These are phyloP conservation scores for Juncus effusus DNA, from an alignment of 176 grass and related monocot species.

Conservation along the genomic window DNA sequence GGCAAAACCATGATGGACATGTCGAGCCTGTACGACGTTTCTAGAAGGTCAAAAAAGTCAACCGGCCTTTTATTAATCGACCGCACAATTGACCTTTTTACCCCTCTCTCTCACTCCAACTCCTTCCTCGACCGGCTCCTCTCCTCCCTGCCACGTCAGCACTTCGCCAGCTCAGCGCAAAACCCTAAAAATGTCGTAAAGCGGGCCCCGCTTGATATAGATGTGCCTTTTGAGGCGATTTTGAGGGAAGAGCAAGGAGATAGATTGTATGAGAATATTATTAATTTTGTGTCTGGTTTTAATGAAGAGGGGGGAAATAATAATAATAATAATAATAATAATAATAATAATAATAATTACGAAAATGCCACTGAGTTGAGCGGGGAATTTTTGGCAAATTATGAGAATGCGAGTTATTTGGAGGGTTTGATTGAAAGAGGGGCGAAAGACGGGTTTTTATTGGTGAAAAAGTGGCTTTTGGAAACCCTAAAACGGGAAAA, in stretches of 20 bases:
- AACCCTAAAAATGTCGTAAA: constrained; percentile 43
- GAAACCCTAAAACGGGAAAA: constrained; percentile 74
- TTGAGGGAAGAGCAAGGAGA: constrained; percentile 56
- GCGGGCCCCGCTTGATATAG: constrained; percentile 62
- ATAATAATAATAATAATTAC: constrained; percentile 22
- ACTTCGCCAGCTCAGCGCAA: constrained; percentile 44
- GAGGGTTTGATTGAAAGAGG: constrained; percentile 81
- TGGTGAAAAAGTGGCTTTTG: constrained; percentile 90
- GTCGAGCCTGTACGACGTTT: constrained; percentile 96
- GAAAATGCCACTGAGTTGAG: constrained; percentile 37
- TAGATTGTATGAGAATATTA: constrained; percentile 52
- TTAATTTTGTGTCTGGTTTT: constrained; percentile 71
- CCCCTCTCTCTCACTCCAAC: constrained; percentile 72
- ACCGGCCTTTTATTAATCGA: constrained; percentile 86
- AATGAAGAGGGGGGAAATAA: constrained; percentile 21
- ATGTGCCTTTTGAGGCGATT: constrained; percentile 55
- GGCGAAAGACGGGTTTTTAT: constrained; percentile 65
- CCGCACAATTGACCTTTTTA: constrained; percentile 90
- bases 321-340: too few relatives aligned
- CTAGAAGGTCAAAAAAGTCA: constrained; percentile 76
- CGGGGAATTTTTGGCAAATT: constrained; percentile 74
- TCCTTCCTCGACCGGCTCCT: constrained; percentile 87
- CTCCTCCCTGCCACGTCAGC: constrained; percentile 57
- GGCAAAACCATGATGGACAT: constrained; percentile 97
- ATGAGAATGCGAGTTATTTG: constrained; percentile 54